These are phyloP conservation scores for Polychytrium aggregatum DNA, from an alignment of 192 early-diverging fungal genomes.

Conservation along the genomic window DNA sequence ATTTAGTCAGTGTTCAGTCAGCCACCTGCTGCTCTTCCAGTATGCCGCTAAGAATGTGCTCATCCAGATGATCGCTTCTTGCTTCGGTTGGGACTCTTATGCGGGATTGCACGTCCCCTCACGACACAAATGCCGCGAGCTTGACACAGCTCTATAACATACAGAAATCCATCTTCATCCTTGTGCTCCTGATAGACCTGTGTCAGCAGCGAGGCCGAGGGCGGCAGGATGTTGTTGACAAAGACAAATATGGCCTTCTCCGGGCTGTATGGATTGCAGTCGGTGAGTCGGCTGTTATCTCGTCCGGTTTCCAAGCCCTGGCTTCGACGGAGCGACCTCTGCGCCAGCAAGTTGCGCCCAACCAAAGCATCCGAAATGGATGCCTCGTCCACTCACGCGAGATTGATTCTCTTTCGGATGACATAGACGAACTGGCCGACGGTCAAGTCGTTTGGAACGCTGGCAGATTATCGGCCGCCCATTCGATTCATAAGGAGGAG, in stretches of 20 bases:
- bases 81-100: too few species aligned
- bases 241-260: constrained; percentile 99
- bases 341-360: not conserved
- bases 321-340: too few species aligned
- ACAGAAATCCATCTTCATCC: constrained; percentile 97
- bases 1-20: too few species aligned
- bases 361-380: not conserved
- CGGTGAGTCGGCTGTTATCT: not conserved
- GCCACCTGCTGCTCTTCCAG: too few species aligned
- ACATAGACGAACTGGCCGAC: constrained; percentile 93
- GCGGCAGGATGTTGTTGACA: constrained; percentile 93
- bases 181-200: constrained; percentile 95
- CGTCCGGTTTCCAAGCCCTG: not conserved
- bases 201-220: constrained; percentile 81
- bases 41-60: too few species aligned
- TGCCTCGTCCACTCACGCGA: constrained; percentile 24
- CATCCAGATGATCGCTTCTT: too few species aligned
- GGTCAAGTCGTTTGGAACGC: constrained; percentile 87
- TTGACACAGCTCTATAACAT: too few species aligned
- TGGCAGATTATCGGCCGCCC: constrained; percentile 1
- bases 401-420: constrained; percentile 92
- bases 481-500: too few species aligned
- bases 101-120: too few species aligned
- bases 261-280: too few species aligned
- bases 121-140: too few species aligned